These are phyloP conservation scores for Scedosporium aurantiacum DNA, from an alignment of 2,329 filamentous ascomycete genomes.

Conservation along the genomic window DNA sequence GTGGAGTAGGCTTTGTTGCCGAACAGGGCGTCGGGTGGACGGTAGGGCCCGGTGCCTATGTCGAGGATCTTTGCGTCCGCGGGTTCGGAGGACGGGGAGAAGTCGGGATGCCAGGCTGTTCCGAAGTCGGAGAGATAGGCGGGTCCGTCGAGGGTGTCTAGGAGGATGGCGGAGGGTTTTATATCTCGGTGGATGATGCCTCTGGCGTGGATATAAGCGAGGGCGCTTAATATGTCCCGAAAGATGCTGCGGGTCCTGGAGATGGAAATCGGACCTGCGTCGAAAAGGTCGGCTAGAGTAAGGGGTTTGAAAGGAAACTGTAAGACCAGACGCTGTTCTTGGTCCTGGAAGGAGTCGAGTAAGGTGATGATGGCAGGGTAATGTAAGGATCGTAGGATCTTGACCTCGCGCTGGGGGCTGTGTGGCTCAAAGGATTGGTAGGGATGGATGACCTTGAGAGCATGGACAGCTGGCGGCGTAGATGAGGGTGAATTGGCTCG, in stretches of 20 bases:
- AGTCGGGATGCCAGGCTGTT: conserved; percentile 66
- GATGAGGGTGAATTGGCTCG: conserved; percentile 35
- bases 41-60: conserved; percentile 85
- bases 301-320: conserved; percentile 76
- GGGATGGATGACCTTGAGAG: conserved; percentile 78
- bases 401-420: conserved; percentile 67
- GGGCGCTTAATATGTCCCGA: conserved; percentile 56
- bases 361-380: conserved; percentile 52
- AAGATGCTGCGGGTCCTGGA: conserved; percentile 35
- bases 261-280: conserved; percentile 23
- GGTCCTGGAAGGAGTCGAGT: conserved; percentile 62
- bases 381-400: conserved; percentile 52
- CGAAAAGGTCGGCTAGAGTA: conserved; percentile 60
- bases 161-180: conserved; percentile 82
- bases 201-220: conserved; percentile 58
- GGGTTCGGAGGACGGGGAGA: conserved; percentile 52
- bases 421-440: conserved; percentile 68
- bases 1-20: conserved; percentile 63
- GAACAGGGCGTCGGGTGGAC: conserved; percentile 83
- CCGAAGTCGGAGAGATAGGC: conserved; percentile 86
- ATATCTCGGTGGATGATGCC: conserved; percentile 88
- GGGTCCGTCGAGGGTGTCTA: conserved; percentile 55
- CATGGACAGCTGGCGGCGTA: conserved; percentile 23
- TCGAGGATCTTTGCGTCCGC: conserved; percentile 67
- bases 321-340: conserved; percentile 60